phyloP scores from a whole-genome alignment of 306 rosid species.

The Castanopsis chinensis region DNA sequence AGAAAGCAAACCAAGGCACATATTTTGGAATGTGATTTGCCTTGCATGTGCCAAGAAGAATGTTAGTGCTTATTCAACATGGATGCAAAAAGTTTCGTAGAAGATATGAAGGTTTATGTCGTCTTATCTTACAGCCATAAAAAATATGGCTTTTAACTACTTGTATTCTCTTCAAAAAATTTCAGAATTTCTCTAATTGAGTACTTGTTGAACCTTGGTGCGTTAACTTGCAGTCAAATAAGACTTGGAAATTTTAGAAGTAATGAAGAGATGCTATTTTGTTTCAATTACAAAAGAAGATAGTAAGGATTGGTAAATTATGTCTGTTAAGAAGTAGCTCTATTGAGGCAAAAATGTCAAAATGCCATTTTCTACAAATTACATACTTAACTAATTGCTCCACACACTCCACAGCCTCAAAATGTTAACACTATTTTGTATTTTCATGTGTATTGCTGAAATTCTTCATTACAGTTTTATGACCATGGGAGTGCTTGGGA shows the following conservation, averaged over 20 bases:
- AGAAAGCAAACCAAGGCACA: not conserved
- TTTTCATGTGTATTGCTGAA: not conserved
- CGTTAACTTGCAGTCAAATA: not conserved
- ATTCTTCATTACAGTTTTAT: not conserved
- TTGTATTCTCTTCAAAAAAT: not conserved
- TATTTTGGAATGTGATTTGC: not conserved
- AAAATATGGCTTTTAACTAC: not conserved
- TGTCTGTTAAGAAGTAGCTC: not conserved
- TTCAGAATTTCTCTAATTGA: not conserved
- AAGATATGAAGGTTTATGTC: not conserved
- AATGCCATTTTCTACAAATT: not conserved
- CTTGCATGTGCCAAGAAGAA: not conserved
- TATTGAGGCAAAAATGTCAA: not conserved
- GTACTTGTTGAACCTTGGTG: not conserved
- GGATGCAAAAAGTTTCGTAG: not conserved
- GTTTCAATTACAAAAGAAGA: not conserved
- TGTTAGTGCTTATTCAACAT: not conserved
- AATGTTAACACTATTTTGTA: not conserved
- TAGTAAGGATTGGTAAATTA: not conserved
- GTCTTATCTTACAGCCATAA: not conserved
- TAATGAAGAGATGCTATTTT: not conserved
- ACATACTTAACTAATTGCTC: not conserved
- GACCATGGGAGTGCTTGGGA: not conserved
- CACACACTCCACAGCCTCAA: not conserved
- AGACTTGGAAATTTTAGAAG: not conserved